Base-by-base conservation (phyloP, 768 basidiomycete genomes). In the Suillus subluteus region DNA sequence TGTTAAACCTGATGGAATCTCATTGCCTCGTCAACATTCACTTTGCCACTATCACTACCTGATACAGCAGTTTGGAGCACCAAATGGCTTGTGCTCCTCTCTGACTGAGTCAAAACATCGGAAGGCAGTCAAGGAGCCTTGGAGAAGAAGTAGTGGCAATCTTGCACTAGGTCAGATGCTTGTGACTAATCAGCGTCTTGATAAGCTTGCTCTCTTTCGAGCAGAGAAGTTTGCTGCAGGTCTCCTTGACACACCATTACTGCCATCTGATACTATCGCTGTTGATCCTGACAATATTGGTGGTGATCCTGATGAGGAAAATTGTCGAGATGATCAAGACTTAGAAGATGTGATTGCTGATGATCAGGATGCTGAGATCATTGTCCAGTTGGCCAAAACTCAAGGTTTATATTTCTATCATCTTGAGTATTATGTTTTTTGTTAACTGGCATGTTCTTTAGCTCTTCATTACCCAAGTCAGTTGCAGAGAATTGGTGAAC, bases 101-200 rank as follows among this genome's bases (percentile, higher is more conserved):
- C 79, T 79, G 26, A 80, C 78, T 0, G 77, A 80, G 50, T 76
- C 74, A 1, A 75, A 75, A 58, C 78, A 77, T 58, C 79, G 76
- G 64, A 74, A 76, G 37, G 77, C 78, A 11, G 77, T 80, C 13
- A 79, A 79, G 63, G 54, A 76, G 55, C 79, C 79, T 3, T 81
- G 73, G 68, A 69, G 72, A 3, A 70, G 71, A 5, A 79, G 78
- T 1, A 79, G 70, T 62, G 58, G 62, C 0, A 72, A 65, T 65
- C 43, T 73, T 5, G 71, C 79, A 0, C 69, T 80, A 3, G 58
- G 59, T 1, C 76, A 79, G 64, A 62, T 62, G 26, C 37, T 64
- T 54, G 26, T 58, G n/a, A 55, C 41, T 38, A 64, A 64, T 52
- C 63, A 64, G 30, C 6, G 11, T 21, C 63, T 50, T 9, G 38